These are phyloP conservation scores for Chlorella sp. DNA, from an alignment of 139 green algal genomes.

Conservation along the genomic window DNA sequence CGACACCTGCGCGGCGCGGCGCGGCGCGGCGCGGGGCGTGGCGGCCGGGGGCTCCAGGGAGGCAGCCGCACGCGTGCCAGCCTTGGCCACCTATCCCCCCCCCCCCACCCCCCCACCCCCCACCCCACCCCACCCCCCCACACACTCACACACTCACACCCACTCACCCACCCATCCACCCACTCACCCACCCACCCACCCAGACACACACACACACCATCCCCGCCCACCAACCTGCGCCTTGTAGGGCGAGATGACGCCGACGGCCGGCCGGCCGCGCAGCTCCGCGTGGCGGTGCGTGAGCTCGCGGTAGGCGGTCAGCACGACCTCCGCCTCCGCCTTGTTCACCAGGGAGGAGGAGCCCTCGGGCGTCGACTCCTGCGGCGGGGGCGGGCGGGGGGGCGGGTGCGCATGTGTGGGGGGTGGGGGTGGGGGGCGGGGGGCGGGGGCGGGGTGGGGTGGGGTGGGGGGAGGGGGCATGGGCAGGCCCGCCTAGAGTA, in stretches of 20 bases:
- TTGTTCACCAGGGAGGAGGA: constrained; percentile 59
- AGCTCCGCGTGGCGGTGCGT: constrained; percentile 59
- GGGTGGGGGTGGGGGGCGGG: too few species aligned
- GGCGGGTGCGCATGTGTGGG: too few species aligned
- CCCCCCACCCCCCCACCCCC: background rate
- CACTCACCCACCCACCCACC: background rate
- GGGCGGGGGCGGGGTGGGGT: too few species aligned
- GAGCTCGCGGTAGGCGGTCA: constrained; percentile 58
- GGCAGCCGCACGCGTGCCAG: background rate
- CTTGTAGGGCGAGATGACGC: constrained; percentile 93
- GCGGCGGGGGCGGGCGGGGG: background rate
- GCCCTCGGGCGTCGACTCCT: constrained; percentile 50
- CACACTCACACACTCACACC: too few species aligned
- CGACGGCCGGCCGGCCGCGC: constrained; percentile 54
- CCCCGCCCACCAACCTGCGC: constrained; percentile 69
- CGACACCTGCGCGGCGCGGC: constrained; percentile 14
- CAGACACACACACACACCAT: constrained; percentile 46
- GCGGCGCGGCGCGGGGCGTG: background rate
- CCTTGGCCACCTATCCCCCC: too few species aligned
- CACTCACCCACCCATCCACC: background rate
- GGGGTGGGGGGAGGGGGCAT: background rate
- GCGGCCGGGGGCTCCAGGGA: too few species aligned
- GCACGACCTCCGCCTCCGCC: constrained; percentile 72
- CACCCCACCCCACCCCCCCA: background rate
- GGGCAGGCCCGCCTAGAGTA: background rate